Evolutionary conservation across 495 filamentous ascomycete genomes (phyloP).

Genomic region (Hyphodiscus hymeniophilus): DNA sequence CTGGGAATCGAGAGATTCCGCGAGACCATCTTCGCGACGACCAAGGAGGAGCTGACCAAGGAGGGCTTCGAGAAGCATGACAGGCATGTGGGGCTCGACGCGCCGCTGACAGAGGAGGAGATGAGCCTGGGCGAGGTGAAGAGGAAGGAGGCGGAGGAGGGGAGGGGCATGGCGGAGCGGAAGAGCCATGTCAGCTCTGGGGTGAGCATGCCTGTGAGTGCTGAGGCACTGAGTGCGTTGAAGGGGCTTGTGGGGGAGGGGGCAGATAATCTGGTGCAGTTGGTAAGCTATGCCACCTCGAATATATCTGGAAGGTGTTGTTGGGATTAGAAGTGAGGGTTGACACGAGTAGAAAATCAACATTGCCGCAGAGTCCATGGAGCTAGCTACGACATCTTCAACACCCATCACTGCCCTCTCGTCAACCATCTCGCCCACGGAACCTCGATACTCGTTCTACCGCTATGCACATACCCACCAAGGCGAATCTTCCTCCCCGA

Average conservation of each 20-base stretch:
- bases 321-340: no score
- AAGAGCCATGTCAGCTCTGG: conserved; percentile 45
- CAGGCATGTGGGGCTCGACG: conserved; percentile 53
- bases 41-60: conserved; percentile 58
- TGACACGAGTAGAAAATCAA: conserved; percentile 54
- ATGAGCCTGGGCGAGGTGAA: conserved; percentile 65
- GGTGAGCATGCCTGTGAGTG: conserved; percentile 54
- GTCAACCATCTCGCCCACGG: conserved; percentile 62
- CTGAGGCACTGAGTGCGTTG: conserved; percentile 60
- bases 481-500: conserved; percentile 48
- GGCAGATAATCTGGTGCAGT: conserved; percentile 61
- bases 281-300: no score
- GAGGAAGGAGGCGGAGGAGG: conserved; percentile 71
- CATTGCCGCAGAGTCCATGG: conserved; percentile 67
- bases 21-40: conserved; percentile 69
- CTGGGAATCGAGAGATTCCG: conserved; percentile 83
- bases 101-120: conserved; percentile 87
- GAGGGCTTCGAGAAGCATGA: conserved; percentile 74
- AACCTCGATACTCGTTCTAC: conserved; percentile 90
- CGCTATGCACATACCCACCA: conserved; percentile 48
- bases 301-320: no score
- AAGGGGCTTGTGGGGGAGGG: conserved; percentile 43
- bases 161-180: conserved; percentile 57
- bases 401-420: conserved; percentile 46
- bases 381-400: conserved; percentile 50